Evolutionary conservation across 306 rosid genomes (phyloP), one percentile per base, ranked within the genome.

Genomic region (Vicia villosa): DNA sequence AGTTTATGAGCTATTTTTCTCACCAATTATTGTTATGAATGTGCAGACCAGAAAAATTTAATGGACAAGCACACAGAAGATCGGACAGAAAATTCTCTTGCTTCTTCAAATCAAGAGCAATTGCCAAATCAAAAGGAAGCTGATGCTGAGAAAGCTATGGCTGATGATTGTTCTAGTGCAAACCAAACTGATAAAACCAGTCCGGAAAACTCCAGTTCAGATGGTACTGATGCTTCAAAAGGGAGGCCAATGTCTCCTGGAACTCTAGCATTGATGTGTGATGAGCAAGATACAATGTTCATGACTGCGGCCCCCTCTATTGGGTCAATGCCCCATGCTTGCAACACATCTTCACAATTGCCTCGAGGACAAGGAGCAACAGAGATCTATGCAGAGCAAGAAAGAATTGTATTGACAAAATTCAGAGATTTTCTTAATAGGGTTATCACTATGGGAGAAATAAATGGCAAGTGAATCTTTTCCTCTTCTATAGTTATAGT

Each of bases 231-330:
- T 82, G 87, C 72, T 66, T 81, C 85, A 5, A 87, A 86, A 77
- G 89, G 82, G 74, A 86, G 92, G 70, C 92, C 99, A 56, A 87
- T 95, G 95, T 95, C 99, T 81, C 99, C 99, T 21, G 97, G 93
- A 68, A 95, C 99, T 47, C 86, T 95, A 85, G 97, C 99, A 50
- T 91, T 95, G 84, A 91, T 95, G 99, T 95, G 99, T 40, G 95
- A 95, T 59, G 99, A 95, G 83, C 86, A 84, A 86, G 99, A 95
- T 75, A 78, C 96, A 36, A 86, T 94, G 87, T 91, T 95, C 82
- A 88, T 91, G 95, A 79, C 92, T 54, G 70, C 91, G 51, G 82
- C 92, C 74, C 82, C 95, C 57, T 88, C 95, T 50, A 81, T 66
- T 83, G 84, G 92, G 46, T 40, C 89, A 70, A 71, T 72, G 72